Percentiles rank a stretch among this genome's conserved stretches.
These are phyloP conservation scores for Jaltomata sinuosa DNA, from an alignment of 257 asterid genomes.

Conservation along the genomic window DNA sequence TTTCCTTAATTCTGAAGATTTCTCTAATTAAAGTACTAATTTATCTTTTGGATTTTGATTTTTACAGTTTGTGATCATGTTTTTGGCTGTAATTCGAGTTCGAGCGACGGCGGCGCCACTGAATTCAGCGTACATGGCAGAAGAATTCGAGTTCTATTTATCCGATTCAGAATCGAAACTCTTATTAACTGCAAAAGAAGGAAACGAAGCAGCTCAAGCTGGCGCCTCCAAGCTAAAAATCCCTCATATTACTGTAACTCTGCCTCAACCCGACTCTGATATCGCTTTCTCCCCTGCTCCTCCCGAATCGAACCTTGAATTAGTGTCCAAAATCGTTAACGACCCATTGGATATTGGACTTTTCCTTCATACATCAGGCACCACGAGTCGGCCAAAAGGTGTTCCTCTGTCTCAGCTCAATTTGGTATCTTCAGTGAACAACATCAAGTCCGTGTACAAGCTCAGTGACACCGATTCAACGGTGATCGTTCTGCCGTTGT, in stretches of 20 bases:
- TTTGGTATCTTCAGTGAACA: constrained; percentile 63
- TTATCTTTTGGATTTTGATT: background rate
- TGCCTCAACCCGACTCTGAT: constrained; percentile 40
- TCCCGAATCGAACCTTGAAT: constrained; percentile 18
- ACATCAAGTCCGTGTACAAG: constrained; percentile 66
- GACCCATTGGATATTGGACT: constrained; percentile 75
- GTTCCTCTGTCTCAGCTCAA: constrained; percentile 85
- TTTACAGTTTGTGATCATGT: constrained; percentile 72
- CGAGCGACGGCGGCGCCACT: constrained; percentile 95
- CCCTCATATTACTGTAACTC: constrained; percentile 50
- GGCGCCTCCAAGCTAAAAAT: constrained; percentile 81
- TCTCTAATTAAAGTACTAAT: background rate
- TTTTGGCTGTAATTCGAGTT: constrained; percentile 75
- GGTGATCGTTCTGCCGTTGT: constrained; percentile 78
- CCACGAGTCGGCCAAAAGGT: constrained; percentile 97
- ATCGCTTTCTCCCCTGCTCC: constrained; percentile 28
- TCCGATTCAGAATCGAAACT: constrained; percentile 86
- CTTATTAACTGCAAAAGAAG: constrained; percentile 60
- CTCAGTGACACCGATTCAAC: constrained; percentile 71
- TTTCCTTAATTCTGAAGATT: background rate
- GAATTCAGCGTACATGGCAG: constrained; percentile 93
- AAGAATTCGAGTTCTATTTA: constrained; percentile 83
- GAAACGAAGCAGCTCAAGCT: constrained; percentile 81
- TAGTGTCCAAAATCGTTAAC: constrained; percentile 39
- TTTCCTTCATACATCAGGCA: constrained; percentile 99